Evolutionary conservation across 768 basidiomycete genomes (phyloP).

Genomic region (Nidularia pulvinata): DNA sequence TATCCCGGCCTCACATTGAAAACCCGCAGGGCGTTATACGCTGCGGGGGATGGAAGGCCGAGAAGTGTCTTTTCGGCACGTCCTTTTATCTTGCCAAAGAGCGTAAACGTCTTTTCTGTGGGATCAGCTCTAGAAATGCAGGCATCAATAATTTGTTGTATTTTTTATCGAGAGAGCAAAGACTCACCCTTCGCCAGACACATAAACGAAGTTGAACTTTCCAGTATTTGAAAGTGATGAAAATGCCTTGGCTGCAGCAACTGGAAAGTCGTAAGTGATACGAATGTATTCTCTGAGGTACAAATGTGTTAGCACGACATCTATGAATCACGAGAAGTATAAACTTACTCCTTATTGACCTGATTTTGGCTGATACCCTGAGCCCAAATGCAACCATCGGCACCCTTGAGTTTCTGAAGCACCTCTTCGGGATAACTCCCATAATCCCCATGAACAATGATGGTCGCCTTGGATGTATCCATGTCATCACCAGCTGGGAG

Average conservation of each 20-base stretch:
- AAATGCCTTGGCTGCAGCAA: conserved; percentile 19
- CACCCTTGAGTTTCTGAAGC: conserved; percentile 13
- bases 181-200: conserved; percentile 17
- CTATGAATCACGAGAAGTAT: not conserved
- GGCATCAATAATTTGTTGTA: no score
- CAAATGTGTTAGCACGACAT: no score
- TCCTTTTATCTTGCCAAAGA: conserved; percentile 19
- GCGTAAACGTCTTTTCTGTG: conserved; percentile 12
- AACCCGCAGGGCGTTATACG: conserved; percentile 10
- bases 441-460: conserved; percentile 19
- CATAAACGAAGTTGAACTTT: conserved; percentile 25
- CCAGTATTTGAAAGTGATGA: conserved; percentile 5
- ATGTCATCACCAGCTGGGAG: conserved; percentile 4
- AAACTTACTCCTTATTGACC: conserved; percentile 19
- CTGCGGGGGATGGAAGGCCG: conserved; percentile 3
- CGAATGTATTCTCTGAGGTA: conserved; percentile 15
- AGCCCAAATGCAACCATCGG: conserved; percentile 21
- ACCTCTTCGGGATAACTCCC: conserved; percentile 10
- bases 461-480: conserved; percentile 13
- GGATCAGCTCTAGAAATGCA: conserved; percentile 13
- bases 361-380: conserved; percentile 18
- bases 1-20: conserved; percentile 17
- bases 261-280: conserved; percentile 21
- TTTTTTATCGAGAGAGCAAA: not conserved
- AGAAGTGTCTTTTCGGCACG: conserved; percentile 15